Evolutionary conservation across 352 stramenopile species (phyloP), one percentile per base, ranked within the genome.

Genomic region (Phytophthora tubulina): DNA sequence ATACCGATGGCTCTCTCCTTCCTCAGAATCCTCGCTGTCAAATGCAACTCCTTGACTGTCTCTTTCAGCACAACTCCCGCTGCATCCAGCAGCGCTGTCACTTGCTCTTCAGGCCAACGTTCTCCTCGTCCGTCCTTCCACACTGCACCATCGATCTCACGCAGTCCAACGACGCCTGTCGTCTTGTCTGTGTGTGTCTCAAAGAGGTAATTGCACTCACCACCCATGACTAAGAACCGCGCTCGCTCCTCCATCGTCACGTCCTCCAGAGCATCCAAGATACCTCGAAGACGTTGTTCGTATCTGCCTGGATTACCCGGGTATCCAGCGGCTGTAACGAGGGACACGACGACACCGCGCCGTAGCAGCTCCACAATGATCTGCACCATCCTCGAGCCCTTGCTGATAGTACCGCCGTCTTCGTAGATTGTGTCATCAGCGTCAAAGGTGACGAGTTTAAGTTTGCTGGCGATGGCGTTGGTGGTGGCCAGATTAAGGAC

Each of bases 181-280:
- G 54, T 63, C 30, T 66, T 66, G 54, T 86, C 52, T 31, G 77
- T 89, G 68, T 89, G 79, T 31, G 85, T 90, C 61, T 93, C 88
- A 10, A 94, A 77, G 13, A 99, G 80, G 72, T 99, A 99, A 72
- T 99, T 99, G 80, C 95, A 99, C 79, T 99, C 97, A 30, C 97
- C 97, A 51, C 97, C 97, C 91, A 99, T 98, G 58, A 99, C 92
- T 3, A 95, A 60, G 66, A 95, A 95, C 6, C 86, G 81, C 41
- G 86, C 82, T 39, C 86, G 85, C 63, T 93, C 78, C 33, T 90
- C 83, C 6, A 78, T 75, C 0, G 73, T 81, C n/a, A 91, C 72
- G 4, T 61, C 49, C 30, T 78, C 74, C 0, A 95, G 72, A 6
- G 80, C 84, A n/a, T 94, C 86, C 17, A 95, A 72, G 33, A 95